phyloP scores from a whole-genome alignment of 2,329 filamentous ascomycete genomes.

The Cladosporium sphaerospermum region DNA sequence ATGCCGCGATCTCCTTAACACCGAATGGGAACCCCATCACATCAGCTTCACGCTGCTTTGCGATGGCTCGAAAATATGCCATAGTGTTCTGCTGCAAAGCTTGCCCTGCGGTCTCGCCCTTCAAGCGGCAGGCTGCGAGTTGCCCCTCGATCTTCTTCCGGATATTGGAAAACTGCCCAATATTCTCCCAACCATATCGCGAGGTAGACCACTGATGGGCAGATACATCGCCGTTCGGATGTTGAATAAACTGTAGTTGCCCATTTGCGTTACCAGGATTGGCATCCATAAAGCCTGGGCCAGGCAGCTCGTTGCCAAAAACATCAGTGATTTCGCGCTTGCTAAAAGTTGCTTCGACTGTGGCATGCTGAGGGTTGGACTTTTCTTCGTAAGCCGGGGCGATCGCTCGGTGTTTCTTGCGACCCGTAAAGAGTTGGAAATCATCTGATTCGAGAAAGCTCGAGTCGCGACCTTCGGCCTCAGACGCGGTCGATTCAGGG shows the following conservation, averaged over 20 bases:
- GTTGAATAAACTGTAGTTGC: constrained; percentile 40
- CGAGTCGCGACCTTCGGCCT: constrained; percentile 19
- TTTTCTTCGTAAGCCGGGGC: constrained; percentile 23
- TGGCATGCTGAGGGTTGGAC: constrained; percentile 21
- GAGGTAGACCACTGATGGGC: constrained; percentile 41
- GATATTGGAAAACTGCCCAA: constrained; percentile 39
- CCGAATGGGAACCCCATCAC: constrained; percentile 27
- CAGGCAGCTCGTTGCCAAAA: constrained; percentile 39
- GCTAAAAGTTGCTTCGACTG: constrained; percentile 27
- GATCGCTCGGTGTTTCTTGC: constrained; percentile 18
- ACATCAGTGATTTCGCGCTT: constrained; percentile 30
- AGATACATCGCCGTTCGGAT: constrained; percentile 43
- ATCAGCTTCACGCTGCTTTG: constrained; percentile 33
- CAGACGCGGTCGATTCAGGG: constrained; percentile 12
- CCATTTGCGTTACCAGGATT: constrained; percentile 33
- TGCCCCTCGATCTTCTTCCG: constrained; percentile 39
- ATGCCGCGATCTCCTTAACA: constrained; percentile 25
- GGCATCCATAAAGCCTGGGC: constrained; percentile 33
- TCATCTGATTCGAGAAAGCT: constrained; percentile 16
- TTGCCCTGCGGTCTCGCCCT: constrained; percentile 30
- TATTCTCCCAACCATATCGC: constrained; percentile 39
- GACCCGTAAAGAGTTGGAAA: constrained; percentile 28
- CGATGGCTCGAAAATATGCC: constrained; percentile 37
- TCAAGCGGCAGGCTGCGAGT: constrained; percentile 36
- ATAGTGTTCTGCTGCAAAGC: constrained; percentile 33